Evolutionary conservation across 352 stramenopile species (phyloP), one percentile per base, ranked within the genome.

Genomic region (Phytophthora idaei): DNA sequence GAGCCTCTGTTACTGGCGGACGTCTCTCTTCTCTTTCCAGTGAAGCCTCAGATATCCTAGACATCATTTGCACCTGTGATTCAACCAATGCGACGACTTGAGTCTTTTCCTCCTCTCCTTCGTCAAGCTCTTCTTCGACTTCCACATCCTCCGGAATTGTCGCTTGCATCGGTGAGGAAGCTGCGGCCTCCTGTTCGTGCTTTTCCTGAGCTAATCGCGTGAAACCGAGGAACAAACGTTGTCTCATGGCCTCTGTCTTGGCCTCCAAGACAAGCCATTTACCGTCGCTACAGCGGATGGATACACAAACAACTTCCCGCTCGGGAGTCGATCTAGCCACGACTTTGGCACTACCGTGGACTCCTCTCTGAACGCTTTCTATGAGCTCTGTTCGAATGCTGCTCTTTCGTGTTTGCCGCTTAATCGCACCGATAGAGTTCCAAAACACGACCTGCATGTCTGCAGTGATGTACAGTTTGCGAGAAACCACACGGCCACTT

Each of bases 161-260:
- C 17, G 50, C 0, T 42, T 47, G 37, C 8, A 61, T 15, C n/a
- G 21, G 12, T 10, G 11, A 34, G 31, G 15, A 10, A 54, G 51
- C 25, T 17, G 29, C 17, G 14, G n/a, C 8, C n/a, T 67, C 36
- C 14, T 52, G 46, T 5, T 57, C 25, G 15, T 71, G 56, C 7
- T 87, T 85, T 29, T 90, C 82, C n/a, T 63, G 41, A 14, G 71
- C 71, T 21, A 89, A 74, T 1, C 71, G 68, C 0, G 71, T 81
- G 41, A 92, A 92, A 0, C 84, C 82, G 0, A 85, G 32, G 48
- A 73, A 81, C 7, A 92, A 46, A 0, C 78, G 76, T 49, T 89
- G 71, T 1, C 76, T 73, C 60, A 67, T 71, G 5, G 62, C 50
- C 32, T 83, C 77, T 41, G 84, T 75, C 17, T 80, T 85, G 1